These are phyloP conservation scores for Heterobasidion parviporum DNA, from an alignment of 1,284 basidiomycete genomes.

Conservation along the genomic window DNA sequence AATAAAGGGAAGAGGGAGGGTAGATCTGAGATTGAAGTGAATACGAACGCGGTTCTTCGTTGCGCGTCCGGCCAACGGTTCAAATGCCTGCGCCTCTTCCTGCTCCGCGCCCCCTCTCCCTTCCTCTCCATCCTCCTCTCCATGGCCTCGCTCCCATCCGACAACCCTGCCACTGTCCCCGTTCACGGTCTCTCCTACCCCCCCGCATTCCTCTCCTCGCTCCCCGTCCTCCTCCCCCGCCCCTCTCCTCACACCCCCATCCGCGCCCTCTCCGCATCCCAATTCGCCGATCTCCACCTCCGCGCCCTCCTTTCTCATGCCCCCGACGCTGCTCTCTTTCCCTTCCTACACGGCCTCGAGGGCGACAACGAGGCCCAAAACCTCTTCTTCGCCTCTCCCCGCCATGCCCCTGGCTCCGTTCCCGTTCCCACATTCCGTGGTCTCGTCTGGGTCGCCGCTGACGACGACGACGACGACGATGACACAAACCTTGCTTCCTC, in stretches of 20 bases:
- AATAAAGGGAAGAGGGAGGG: no score
- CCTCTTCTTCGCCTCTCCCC: slow-evolving; percentile 55
- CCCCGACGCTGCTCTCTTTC: slow-evolving; percentile 72
- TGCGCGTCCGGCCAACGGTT: no score
- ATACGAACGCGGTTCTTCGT: no score
- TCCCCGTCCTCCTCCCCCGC: slow-evolving; percentile 29
- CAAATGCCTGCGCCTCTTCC: no score
- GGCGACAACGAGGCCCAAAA: slow-evolving; percentile 71
- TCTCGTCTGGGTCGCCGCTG: slow-evolving; percentile 67
- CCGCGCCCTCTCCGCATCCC: slow-evolving; percentile 42
- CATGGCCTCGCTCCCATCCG: no score
- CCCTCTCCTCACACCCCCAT: slow-evolving; percentile 32
- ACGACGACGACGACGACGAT: slow-evolving; percentile 37
- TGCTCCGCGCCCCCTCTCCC: no score
- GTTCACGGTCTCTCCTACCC: slow-evolving; percentile 38
- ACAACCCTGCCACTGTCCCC: not conserved
- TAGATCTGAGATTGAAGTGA: no score
- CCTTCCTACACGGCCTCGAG: slow-evolving; percentile 79
- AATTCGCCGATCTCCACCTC: slow-evolving; percentile 57
- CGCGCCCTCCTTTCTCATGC: slow-evolving; percentile 59
- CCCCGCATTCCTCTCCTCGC: slow-evolving; percentile 25
- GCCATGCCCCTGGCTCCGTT: slow-evolving; percentile 14
- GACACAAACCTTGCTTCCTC: not conserved
- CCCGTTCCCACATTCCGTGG: slow-evolving; percentile 41
- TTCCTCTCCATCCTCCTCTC: no score